phyloP scores from a whole-genome alignment of 2,329 filamentous ascomycete species.

The Talaromyces sp. region DNA sequence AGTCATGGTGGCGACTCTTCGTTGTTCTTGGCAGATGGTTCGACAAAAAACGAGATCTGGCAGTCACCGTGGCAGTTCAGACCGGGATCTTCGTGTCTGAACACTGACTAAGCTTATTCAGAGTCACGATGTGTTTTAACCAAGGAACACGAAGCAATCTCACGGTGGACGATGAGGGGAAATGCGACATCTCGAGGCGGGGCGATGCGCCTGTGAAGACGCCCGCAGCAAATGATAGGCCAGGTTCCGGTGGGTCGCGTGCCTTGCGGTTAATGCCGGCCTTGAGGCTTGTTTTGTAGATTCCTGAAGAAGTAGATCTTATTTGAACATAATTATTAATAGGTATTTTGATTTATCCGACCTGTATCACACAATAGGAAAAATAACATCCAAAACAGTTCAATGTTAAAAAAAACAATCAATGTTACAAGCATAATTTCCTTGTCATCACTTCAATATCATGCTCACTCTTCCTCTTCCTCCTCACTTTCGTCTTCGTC shows the following conservation, averaged over 20 bases:
- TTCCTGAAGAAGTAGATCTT: background rate
- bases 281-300: background rate
- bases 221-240: background rate
- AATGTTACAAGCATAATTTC: background rate
- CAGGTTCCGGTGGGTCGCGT: background rate
- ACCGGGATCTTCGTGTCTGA: background rate
- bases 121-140: background rate
- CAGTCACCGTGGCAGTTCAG: background rate
- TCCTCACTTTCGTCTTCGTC: conserved; percentile 89
- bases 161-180: background rate
- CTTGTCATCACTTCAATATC: background rate
- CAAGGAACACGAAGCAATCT: background rate
- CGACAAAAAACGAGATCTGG: background rate
- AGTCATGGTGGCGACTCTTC: conserved; percentile 22
- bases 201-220: background rate
- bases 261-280: background rate
- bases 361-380: background rate
- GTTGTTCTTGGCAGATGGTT: background rate
- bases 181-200: background rate
- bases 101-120: background rate
- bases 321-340: conserved; percentile 7
- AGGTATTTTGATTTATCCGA: background rate
- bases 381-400: background rate
- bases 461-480: conserved; percentile 51
- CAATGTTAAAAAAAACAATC: background rate